Evolutionary conservation across 208 protist species (phyloP).

Genomic region (Blastocrithidia nonstop): DNA sequence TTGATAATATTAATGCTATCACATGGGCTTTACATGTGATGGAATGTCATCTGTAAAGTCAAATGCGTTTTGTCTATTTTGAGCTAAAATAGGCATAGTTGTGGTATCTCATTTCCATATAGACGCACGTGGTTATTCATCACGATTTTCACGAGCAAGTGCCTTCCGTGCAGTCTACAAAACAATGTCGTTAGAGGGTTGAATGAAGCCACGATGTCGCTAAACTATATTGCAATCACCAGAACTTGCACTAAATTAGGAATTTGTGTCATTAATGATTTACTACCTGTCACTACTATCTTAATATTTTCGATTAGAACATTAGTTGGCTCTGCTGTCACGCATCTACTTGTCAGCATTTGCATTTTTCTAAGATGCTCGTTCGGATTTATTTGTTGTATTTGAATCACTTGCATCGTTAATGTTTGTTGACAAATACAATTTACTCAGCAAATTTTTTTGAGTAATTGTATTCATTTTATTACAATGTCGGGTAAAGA

Average conservation of each 20-base stretch:
- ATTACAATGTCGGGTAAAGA: no score
- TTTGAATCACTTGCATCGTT: no score
- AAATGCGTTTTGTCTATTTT: slow-evolving; percentile 71
- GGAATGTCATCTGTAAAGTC: slow-evolving; percentile 82
- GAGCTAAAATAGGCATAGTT: slow-evolving; percentile 46
- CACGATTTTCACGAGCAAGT: slow-evolving; percentile 54
- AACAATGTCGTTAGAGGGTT: slow-evolving; percentile 70
- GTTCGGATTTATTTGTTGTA: no score
- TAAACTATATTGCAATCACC: slow-evolving; percentile 9
- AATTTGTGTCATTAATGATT: background rate
- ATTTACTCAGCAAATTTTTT: no score
- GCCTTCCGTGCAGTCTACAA: slow-evolving; percentile 74
- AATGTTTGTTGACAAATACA: no score
- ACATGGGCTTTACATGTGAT: slow-evolving; percentile 73
- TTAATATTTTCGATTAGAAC: background rate
- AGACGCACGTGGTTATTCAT: slow-evolving; percentile 46
- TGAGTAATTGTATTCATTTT: no score
- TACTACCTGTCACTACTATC: background rate
- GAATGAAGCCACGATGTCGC: slow-evolving; percentile 43
- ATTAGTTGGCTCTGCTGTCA: no score
- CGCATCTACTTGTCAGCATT: background rate
- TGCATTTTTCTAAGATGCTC: background rate
- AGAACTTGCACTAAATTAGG: background rate
- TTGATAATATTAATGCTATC: slow-evolving; percentile 79
- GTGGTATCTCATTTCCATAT: slow-evolving; percentile 72